Conservation (phyloP, 1,284 basidiomycete species). For the Schizophyllum amplum region DNA sequence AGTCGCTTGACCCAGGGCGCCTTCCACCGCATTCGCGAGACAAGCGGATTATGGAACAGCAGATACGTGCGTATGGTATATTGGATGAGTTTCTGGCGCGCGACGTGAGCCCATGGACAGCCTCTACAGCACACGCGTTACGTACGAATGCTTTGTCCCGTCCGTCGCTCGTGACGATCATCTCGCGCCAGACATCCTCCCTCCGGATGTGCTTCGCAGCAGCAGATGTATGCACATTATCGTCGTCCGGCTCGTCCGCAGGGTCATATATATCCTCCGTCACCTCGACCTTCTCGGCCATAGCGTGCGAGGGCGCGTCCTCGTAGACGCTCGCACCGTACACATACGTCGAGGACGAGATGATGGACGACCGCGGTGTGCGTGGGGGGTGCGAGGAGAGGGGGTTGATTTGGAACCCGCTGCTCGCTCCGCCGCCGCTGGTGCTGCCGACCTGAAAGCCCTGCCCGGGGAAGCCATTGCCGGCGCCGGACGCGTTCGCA, state of each 20-base stretch:
- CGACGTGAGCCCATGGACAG: slow-evolving; percentile 1
- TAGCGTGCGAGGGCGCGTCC: slow-evolving; percentile 25
- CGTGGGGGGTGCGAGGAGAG: slow-evolving; percentile 69
- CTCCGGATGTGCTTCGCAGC: slow-evolving; percentile 36
- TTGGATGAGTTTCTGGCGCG: slow-evolving; percentile 69
- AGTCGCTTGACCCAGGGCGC: slow-evolving; percentile 49
- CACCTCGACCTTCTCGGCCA: slow-evolving; percentile 25
- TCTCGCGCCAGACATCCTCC: slow-evolving; percentile 71
- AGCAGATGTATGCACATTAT: slow-evolving; percentile 33
- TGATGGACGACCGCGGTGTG: slow-evolving; percentile 53
- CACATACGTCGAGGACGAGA: slow-evolving; percentile 21
- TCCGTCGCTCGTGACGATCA: slow-evolving; percentile 65
- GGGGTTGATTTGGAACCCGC: slow-evolving; percentile 68
- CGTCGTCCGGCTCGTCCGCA: slow-evolving; percentile 27
- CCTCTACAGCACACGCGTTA: slow-evolving; percentile 12
- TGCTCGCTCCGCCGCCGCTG: slow-evolving; percentile 23
- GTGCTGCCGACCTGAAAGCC: slow-evolving; percentile 15
- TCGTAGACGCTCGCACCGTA: slow-evolving; percentile 30
- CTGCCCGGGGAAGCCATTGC: not conserved
- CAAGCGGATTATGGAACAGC: slow-evolving; percentile 49
- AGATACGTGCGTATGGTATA: slow-evolving; percentile 70
- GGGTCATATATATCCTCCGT: slow-evolving; percentile 26
- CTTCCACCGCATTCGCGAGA: slow-evolving; percentile 37
- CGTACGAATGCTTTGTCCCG: slow-evolving; percentile 77
- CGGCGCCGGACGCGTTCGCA: slow-evolving; percentile 10